Percentiles rank a stretch among this genome's conserved stretches.
These are phyloP conservation scores for Linnemannia elongata DNA, from an alignment of 192 early-diverging fungal species.

Conservation along the genomic window DNA sequence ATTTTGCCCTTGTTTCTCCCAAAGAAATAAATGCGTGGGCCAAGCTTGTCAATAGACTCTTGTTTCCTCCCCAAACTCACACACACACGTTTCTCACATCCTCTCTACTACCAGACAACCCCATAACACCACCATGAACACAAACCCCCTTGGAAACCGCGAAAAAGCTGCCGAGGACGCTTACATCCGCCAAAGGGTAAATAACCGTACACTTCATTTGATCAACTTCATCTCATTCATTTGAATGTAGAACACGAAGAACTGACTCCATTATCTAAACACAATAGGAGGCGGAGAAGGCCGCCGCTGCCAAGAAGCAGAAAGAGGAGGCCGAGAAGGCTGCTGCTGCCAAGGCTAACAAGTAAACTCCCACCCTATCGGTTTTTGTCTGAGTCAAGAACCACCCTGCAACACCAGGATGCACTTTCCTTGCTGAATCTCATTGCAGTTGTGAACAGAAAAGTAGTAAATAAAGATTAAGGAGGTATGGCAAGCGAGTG, in stretches of 20 bases:
- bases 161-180: conserved; percentile 37
- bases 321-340: conserved; percentile 29
- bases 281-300: conserved; percentile 46
- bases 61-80: background rate
- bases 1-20: background rate
- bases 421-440: background rate
- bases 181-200: conserved; percentile 50
- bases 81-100: background rate
- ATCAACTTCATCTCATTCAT: background rate
- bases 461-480: background rate
- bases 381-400: background rate
- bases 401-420: background rate
- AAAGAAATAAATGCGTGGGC: background rate
- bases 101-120: background rate
- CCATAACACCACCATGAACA: conserved; percentile 5
- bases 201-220: background rate
- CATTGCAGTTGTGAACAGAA: background rate
- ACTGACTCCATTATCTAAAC: background rate
- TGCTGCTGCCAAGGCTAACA: conserved; percentile 17
- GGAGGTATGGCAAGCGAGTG: conserved; percentile 18
- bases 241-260: background rate
- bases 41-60: background rate
- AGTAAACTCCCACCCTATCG: background rate
- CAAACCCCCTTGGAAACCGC: conserved; percentile 32
- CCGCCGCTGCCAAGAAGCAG: conserved; percentile 39